Evolutionary conservation across 306 rosid genomes (phyloP).

Genomic region (Prinsepia uniflora): DNA sequence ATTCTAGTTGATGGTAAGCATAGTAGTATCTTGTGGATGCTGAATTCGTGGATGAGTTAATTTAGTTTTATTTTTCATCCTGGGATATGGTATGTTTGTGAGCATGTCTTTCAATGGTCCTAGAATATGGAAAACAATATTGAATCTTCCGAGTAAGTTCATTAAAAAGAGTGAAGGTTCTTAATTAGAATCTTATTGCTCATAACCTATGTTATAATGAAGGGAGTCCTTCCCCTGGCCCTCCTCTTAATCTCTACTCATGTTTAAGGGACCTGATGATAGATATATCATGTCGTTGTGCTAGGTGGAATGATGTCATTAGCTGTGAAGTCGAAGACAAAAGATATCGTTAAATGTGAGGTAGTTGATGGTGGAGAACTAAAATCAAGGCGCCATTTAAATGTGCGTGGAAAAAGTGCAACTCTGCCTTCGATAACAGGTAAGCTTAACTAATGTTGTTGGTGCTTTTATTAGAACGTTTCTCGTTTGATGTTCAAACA

Average conservation of each 20-base stretch:
- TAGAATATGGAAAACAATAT: background rate
- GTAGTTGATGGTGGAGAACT: slow-evolving; percentile 93
- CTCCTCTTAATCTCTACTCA: background rate
- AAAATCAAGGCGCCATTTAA: slow-evolving; percentile 91
- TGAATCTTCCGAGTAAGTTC: background rate
- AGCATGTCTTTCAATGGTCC: slow-evolving; percentile 1
- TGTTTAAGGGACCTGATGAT: slow-evolving; percentile 16
- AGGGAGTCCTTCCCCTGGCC: background rate
- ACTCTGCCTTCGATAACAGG: slow-evolving; percentile 95
- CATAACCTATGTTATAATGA: background rate
- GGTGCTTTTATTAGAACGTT: slow-evolving; percentile 3
- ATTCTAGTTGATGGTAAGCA: slow-evolving; percentile 79
- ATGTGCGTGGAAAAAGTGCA: slow-evolving; percentile 98
- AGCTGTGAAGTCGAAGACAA: slow-evolving; percentile 73
- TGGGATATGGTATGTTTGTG: slow-evolving; percentile 8
- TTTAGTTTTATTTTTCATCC: slow-evolving; percentile 1
- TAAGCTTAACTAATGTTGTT: slow-evolving; percentile 20
- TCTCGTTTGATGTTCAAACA: background rate
- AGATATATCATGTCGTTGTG: slow-evolving; percentile 22
- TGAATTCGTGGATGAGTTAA: slow-evolving; percentile 12
- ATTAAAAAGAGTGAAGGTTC: background rate
- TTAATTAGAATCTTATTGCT: background rate
- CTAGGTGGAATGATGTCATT: slow-evolving; percentile 98
- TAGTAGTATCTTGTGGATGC: slow-evolving; percentile 5
- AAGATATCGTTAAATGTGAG: slow-evolving; percentile 67